Base-by-base conservation (phyloP, 768 basidiomycete species). In the Postia placenta region DNA sequence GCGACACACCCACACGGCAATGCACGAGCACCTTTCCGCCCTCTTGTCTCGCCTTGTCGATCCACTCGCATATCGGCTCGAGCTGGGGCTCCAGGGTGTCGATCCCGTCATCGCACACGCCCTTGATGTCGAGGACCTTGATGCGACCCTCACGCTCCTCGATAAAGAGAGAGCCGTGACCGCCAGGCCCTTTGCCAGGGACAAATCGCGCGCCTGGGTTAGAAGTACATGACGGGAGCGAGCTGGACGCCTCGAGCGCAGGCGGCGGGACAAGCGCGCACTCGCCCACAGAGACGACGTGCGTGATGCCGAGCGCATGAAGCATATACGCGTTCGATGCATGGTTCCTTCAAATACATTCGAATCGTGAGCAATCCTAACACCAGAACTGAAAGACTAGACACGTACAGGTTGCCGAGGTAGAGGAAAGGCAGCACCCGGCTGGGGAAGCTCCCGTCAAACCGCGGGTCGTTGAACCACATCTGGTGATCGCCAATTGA, bases 1-100 rank as follows among this genome's bases (percentile, higher is more conserved):
- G 72, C 38, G 87, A 90, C 37, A 98, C 95, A n/a, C 95, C 95
- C n/a, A 98, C 95, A n/a, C 93, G 79, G 66, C 95, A 98, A 67
- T 98, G 95, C 6, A 98, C 92, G 45, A 98, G 74, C 27, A 95
- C 85, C 61, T 88, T 87, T 2, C 95, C 95, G 5, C 94, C 93
- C 43, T 83, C 78, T 27, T 70, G 66, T 35, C 91, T 72, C 37
- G 92, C 95, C 44, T 79, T 75, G 59, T 95, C 92, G 57, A 98
- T 97, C 90, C 93, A 97, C 40, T 84, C 85, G 61, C 92, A 92
- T 36, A 95, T 88, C 2, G 86, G 84, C 51, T 82, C 82, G 26
- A 98, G 76, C 66, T 93, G 85, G 5, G 89, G 91, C 59, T 91
- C 85, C 24, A 98, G 78, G 24, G 89, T 91, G 67, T 95, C 93